These are phyloP conservation scores for Grosmannia serpens DNA, from an alignment of 2,329 filamentous ascomycete genomes.

Conservation along the genomic window DNA sequence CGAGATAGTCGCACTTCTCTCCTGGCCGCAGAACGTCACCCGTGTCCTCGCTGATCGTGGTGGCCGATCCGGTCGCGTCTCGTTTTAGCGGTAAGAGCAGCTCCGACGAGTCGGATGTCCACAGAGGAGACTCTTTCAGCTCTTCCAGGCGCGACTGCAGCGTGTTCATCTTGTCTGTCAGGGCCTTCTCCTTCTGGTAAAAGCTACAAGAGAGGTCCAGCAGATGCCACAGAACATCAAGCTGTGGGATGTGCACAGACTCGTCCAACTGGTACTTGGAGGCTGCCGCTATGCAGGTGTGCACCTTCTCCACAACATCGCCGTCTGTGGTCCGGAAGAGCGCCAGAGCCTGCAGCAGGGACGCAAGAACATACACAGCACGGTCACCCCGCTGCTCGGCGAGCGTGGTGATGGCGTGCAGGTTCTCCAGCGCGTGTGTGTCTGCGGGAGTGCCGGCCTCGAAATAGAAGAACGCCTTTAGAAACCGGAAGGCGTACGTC, in stretches of 20 bases:
- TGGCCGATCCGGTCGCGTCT: constrained; percentile 28
- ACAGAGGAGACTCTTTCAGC: constrained; percentile 31
- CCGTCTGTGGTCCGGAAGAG: constrained; percentile 53
- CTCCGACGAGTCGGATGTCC: constrained; percentile 34
- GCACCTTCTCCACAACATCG: constrained; percentile 58
- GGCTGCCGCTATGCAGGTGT: constrained; percentile 62
- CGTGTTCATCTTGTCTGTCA: constrained; percentile 46
- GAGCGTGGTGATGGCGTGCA: constrained; percentile 49
- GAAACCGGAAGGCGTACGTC: constrained; percentile 66
- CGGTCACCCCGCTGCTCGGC: constrained; percentile 50
- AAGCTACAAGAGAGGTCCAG: constrained; percentile 61
- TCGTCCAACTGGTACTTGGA: constrained; percentile 59
- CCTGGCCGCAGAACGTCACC: constrained; percentile 40
- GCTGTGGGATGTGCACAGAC: constrained; percentile 51
- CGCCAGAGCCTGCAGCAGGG: constrained; percentile 57
- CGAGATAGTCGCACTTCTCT: constrained; percentile 40
- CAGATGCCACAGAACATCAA: constrained; percentile 53
- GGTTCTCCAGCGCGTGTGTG: constrained; percentile 52
- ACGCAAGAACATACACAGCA: constrained; percentile 53
- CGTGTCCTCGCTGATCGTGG: constrained; percentile 47
- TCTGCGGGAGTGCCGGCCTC: constrained; percentile 51
- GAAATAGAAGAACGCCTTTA: constrained; percentile 59
- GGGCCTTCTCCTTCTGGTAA: constrained; percentile 46
- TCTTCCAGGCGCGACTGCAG: constrained; percentile 54
- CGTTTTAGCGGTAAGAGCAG: constrained; percentile 45